phyloP scores from a whole-genome alignment of 352 stramenopile genomes.

The Phytophthora sp. region DNA sequence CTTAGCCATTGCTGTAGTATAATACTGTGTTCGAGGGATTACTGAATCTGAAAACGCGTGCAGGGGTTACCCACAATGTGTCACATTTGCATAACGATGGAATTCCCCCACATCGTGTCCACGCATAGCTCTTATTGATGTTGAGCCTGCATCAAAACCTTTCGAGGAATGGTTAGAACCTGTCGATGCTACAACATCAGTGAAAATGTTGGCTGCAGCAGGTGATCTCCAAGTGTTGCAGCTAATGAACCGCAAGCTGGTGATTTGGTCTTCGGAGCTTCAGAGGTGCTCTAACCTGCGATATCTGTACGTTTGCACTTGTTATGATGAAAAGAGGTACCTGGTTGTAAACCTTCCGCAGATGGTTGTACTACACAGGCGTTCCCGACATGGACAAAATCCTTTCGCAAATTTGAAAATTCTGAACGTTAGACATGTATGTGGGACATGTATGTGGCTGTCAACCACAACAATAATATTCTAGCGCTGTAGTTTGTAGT shows the following conservation, averaged over 20 bases:
- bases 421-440: no score
- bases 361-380: slow-evolving; percentile 27
- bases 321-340: not conserved
- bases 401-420: slow-evolving; percentile 31
- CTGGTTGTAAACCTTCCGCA: not conserved
- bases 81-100: slow-evolving; percentile 18
- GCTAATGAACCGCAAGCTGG: slow-evolving; percentile 30
- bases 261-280: slow-evolving; percentile 23
- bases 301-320: slow-evolving; percentile 23
- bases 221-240: slow-evolving; percentile 27
- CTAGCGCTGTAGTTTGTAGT: not conserved
- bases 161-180: slow-evolving; percentile 23
- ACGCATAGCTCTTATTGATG: slow-evolving; percentile 42
- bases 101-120: slow-evolving; percentile 19
- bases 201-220: slow-evolving; percentile 18
- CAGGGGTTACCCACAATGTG: slow-evolving; percentile 11
- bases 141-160: slow-evolving; percentile 10
- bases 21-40: slow-evolving; percentile 14
- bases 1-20: not conserved
- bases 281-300: slow-evolving; percentile 15
- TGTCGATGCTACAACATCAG: slow-evolving; percentile 8
- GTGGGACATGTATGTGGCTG: not conserved
- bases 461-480: not conserved
- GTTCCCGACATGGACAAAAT: slow-evolving; percentile 23
- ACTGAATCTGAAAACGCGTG: slow-evolving; percentile 3